Evolutionary conservation across 352 stramenopile genomes (phyloP), one percentile per base, ranked within the genome.

Genomic region (Plasmopara muralis): DNA sequence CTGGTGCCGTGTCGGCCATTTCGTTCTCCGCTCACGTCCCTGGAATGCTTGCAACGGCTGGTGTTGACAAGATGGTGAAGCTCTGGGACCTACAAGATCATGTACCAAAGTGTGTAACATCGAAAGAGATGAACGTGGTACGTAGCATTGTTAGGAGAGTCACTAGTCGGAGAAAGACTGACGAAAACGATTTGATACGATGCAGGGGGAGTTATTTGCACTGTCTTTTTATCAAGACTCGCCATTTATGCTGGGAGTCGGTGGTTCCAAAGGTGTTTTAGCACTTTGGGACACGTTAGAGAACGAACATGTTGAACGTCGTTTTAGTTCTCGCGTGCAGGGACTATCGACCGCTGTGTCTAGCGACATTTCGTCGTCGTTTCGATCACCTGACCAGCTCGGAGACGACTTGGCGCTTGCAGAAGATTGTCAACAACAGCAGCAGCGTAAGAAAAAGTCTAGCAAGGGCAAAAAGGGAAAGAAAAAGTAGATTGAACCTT

Each of bases 31-130:
- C 71, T 49, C 82, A 86, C 33, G 79, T 94, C 45, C 81, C 94
- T 14, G 96, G 96, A 42, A 84, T 99, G 68, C 74, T 99, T 44
- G 89, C 95, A 18, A 99, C 95, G 4, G 95, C 87, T 38, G 93
- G 92, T 9, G 83, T 96, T n/a, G 96, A 99, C 78, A 98, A 98
- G 76, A 97, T 90, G 7, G 95, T 99, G 43, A 97, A 97, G 60
- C 73, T 99, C 40, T 99, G 97, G 97, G 95, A 99, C 57, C 60
- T 95, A 14, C 70, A 80, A 53, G 71, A 83, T 39, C 82, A 83
- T 43, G 60, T 59, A 15, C 83, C 88, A 4, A 56, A 78, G 45
- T 95, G 77, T 57, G 77, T 97, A 53, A 89, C 77, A 2, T 91
- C 85, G 12, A 97, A 96, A 69, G 80, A 89, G 42, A 95, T 98